Evolutionary conservation across 805 yeast species (phyloP).

Genomic region (Cyberlindnera petersonii): DNA sequence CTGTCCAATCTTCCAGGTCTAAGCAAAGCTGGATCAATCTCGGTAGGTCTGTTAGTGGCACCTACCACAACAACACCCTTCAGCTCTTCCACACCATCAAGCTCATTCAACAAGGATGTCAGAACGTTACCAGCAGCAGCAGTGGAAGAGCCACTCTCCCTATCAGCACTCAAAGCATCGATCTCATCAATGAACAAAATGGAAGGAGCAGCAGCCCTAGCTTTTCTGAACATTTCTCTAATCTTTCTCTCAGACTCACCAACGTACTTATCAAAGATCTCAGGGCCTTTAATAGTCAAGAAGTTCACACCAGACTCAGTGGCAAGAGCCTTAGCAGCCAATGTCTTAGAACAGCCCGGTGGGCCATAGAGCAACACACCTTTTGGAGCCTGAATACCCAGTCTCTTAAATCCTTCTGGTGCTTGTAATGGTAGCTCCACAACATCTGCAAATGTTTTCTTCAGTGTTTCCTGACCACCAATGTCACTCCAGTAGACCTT

Average conservation of each 20-base stretch:
- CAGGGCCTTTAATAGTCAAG: slow-evolving; percentile 96
- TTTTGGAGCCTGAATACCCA: slow-evolving; percentile 88
- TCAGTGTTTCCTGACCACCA: slow-evolving; percentile 88
- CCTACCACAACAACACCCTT: slow-evolving; percentile 93
- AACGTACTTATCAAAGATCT: slow-evolving; percentile 88
- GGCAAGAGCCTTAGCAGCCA: slow-evolving; percentile 93
- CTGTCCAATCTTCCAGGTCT: slow-evolving; percentile 96
- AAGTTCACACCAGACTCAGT: slow-evolving; percentile 93
- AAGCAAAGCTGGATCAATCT: slow-evolving; percentile 86
- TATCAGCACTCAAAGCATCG: slow-evolving; percentile 82
- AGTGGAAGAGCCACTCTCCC: slow-evolving; percentile 52
- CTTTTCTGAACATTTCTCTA: slow-evolving; percentile 89
- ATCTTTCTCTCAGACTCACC: slow-evolving; percentile 94
- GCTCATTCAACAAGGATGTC: slow-evolving; percentile 87
- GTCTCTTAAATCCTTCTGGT: slow-evolving; percentile 62
- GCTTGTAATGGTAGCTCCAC: slow-evolving; percentile 89
- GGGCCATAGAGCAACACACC: slow-evolving; percentile 96
- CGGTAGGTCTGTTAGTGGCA: slow-evolving; percentile 94
- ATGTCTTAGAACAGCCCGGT: slow-evolving; percentile 95
- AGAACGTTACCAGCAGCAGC: slow-evolving; percentile 80
- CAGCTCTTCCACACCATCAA: slow-evolving; percentile 95
- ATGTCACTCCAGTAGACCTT: slow-evolving; percentile 91
- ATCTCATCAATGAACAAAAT: slow-evolving; percentile 95
- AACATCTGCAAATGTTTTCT: slow-evolving; percentile 79
- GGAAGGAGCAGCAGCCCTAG: slow-evolving; percentile 92